A percentile compares a stretch with the other conserved stretches of the same genome.
Evolutionary conservation across 495 filamentous ascomycete genomes (phyloP).

Genomic region (Penicillium lividum): DNA sequence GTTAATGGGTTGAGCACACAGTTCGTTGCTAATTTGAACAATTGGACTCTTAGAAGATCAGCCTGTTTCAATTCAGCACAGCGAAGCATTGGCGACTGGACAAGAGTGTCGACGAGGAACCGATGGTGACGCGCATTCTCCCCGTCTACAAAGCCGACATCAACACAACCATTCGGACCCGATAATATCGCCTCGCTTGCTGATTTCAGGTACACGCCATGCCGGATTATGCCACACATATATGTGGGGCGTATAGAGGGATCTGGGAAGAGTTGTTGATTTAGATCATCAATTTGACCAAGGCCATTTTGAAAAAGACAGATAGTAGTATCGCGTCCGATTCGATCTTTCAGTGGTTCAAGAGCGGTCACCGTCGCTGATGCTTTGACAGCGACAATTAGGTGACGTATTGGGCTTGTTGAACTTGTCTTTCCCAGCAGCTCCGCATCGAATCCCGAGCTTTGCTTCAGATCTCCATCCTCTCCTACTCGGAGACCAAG

Average conservation of each 20-base stretch:
- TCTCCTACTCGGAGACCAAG: slow-evolving; percentile 24
- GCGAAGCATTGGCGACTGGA: slow-evolving; percentile 49
- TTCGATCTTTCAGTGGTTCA: slow-evolving; percentile 24
- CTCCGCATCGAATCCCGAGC: slow-evolving; percentile 20
- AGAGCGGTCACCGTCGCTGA: slow-evolving; percentile 24
- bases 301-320: slow-evolving; percentile 68
- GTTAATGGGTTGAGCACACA: slow-evolving; percentile 81
- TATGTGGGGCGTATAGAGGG: slow-evolving; percentile 66
- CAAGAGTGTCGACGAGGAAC: slow-evolving; percentile 45
- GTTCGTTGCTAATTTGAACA: slow-evolving; percentile 81
- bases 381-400: slow-evolving; percentile 32
- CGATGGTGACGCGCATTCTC: slow-evolving; percentile 31
- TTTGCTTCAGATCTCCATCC: slow-evolving; percentile 11
- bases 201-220: slow-evolving; percentile 62
- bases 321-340: slow-evolving; percentile 23
- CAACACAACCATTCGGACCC: slow-evolving; percentile 38
- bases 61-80: slow-evolving; percentile 46
- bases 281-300: slow-evolving; percentile 75
- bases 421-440: slow-evolving; percentile 9
- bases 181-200: slow-evolving; percentile 49
- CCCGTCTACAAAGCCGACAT: slow-evolving; percentile 12
- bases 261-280: slow-evolving; percentile 65
- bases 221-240: slow-evolving; percentile 69
- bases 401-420: slow-evolving; percentile 15
- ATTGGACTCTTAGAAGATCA: slow-evolving; percentile 54